Percentiles rank a stretch among this genome's conserved stretches.
phyloP scores from a whole-genome alignment of 2,329 filamentous ascomycete genomes.

The Pochonia chlamydosporia region DNA sequence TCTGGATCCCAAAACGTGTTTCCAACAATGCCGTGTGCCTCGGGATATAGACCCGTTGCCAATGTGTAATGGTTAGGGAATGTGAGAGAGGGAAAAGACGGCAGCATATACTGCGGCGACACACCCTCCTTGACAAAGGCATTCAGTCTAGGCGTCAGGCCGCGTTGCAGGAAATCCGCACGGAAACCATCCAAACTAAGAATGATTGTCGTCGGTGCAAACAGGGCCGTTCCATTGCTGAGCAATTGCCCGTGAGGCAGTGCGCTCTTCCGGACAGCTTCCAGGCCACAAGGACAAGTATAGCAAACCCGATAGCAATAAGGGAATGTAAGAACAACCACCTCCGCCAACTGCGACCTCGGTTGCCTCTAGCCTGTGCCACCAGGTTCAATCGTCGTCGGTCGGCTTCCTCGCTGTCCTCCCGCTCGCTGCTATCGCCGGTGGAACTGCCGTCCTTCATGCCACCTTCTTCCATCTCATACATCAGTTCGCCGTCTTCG shows the following conservation, averaged over 20 bases:
- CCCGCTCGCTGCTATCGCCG: conserved; percentile 55
- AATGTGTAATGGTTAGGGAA: conserved; percentile 96
- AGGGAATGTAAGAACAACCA: conserved; percentile 49
- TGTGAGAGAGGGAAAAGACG: conserved; percentile 92
- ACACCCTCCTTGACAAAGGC: conserved; percentile 76
- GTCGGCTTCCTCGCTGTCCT: conserved; percentile 54
- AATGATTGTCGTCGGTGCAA: conserved; percentile 86
- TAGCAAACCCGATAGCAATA: conserved; percentile 47
- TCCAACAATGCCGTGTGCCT: conserved; percentile 86
- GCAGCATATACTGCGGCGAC: conserved; percentile 86
- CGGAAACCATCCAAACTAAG: conserved; percentile 95
- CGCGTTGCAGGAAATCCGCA: conserved; percentile 82
- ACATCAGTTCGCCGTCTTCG: conserved; percentile 74
- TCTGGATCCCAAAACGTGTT: conserved; percentile 92
- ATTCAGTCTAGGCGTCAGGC: conserved; percentile 75
- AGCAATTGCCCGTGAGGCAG: conserved; percentile 29
- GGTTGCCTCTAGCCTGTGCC: conserved; percentile 39
- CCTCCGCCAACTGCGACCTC: conserved; percentile 46
- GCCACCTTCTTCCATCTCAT: conserved; percentile 81
- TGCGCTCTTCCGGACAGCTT: conserved; percentile 44
- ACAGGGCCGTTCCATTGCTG: conserved; percentile 83
- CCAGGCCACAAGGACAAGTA: conserved; percentile 52
- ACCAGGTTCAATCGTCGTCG: conserved; percentile 44
- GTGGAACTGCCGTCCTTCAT: conserved; percentile 62
- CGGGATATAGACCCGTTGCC: conserved; percentile 85